Conservation (phyloP, 352 stramenopile species). For the Thraustotheca clavata region DNA sequence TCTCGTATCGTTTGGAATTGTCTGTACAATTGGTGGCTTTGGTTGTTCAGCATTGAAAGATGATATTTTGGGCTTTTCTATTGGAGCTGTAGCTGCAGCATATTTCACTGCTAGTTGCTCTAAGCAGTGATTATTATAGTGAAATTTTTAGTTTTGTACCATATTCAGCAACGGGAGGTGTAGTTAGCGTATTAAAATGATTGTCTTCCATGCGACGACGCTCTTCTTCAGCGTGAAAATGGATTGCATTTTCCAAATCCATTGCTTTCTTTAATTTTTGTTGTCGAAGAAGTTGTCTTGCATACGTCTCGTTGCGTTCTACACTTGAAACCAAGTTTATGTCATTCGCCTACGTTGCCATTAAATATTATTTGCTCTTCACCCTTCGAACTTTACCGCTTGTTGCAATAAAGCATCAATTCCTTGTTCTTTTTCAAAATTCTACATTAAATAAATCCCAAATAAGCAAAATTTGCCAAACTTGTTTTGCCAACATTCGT, state of each 20-base stretch:
- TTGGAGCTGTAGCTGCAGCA: neutral
- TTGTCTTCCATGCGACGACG: slow-evolving; percentile 40
- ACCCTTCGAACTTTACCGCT: slow-evolving; percentile 31
- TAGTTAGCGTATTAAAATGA: slow-evolving; percentile 3
- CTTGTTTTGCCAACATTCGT: slow-evolving; percentile 64
- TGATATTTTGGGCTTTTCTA: too few relatives aligned
- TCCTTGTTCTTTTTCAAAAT: slow-evolving; percentile 71
- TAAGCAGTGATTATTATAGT: neutral
- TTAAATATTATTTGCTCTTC: neutral
- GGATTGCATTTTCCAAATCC: slow-evolving; percentile 51
- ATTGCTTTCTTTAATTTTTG: slow-evolving; percentile 34
- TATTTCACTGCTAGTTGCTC: slow-evolving; percentile 16
- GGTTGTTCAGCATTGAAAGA: too few relatives aligned
- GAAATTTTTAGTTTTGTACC: neutral
- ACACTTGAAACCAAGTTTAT: slow-evolving; percentile 63
- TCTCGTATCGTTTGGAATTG: too few relatives aligned
- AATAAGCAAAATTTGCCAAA: slow-evolving; percentile 20
- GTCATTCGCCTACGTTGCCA: slow-evolving; percentile 45
- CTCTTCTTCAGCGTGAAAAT: slow-evolving; percentile 46
- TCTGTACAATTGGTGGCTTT: too few relatives aligned
- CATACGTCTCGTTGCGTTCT: slow-evolving; percentile 65
- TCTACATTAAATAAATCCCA: slow-evolving; percentile 26
- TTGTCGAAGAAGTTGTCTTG: slow-evolving; percentile 46
- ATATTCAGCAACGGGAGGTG: neutral
- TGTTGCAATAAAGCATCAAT: slow-evolving; percentile 57